phyloP scores from a whole-genome alignment of 2,329 filamentous ascomycete species.

The Didymella glomerata region DNA sequence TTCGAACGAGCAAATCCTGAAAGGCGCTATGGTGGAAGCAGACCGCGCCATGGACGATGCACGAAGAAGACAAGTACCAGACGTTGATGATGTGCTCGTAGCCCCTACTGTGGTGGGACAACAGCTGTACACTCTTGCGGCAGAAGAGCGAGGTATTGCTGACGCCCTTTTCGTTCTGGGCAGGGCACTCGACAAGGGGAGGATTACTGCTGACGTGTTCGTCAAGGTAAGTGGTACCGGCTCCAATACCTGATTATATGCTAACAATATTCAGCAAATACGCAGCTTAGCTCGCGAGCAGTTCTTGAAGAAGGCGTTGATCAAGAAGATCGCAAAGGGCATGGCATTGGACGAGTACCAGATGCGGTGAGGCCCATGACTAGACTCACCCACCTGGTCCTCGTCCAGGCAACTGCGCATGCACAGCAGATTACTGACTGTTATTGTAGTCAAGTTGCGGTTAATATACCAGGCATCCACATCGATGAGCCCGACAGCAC shows the following conservation, averaged over 20 bases:
- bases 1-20: constrained; percentile 80
- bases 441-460: neutral
- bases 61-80: constrained; percentile 72
- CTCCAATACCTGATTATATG: neutral
- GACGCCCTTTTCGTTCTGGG: constrained; percentile 87
- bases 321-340: constrained; percentile 77
- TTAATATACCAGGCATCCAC: neutral
- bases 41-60: constrained; percentile 79
- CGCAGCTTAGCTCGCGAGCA: constrained; percentile 78
- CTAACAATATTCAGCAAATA: constrained; percentile 59
- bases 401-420: neutral
- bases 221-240: constrained; percentile 65
- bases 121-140: constrained; percentile 87
- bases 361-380: constrained; percentile 34
- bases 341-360: constrained; percentile 69
- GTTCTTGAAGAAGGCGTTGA: constrained; percentile 83
- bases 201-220: constrained; percentile 76
- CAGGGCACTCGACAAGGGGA: constrained; percentile 75
- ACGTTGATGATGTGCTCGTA: constrained; percentile 90
- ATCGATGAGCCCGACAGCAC: neutral
- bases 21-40: constrained; percentile 78
- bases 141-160: constrained; percentile 85
- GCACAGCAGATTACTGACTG: neutral
- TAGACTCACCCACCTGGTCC: constrained; percentile 2
- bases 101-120: constrained; percentile 91